Percentiles rank a stretch among this genome's conserved stretches.
Conservation (phyloP, 2,329 filamentous ascomycete species). For the Alternaria consortialis region DNA sequence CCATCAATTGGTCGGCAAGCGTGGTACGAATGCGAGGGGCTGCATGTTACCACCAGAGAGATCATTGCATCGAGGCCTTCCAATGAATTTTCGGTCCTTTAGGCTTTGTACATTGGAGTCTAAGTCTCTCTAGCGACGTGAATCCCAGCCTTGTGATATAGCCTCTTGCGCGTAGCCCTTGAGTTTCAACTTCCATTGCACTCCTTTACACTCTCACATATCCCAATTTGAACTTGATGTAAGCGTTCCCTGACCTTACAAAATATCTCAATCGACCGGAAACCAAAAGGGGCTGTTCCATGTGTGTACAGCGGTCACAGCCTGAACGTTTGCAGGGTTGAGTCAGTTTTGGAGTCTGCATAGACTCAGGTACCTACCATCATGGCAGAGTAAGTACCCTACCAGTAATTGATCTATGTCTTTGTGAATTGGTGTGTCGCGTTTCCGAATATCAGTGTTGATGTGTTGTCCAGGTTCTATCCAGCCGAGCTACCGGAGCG, state of each 20-base stretch:
- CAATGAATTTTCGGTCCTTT: background rate
- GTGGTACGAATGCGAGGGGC: constrained; percentile 5
- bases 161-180: background rate
- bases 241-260: background rate
- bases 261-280: background rate
- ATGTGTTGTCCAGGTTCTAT: constrained; percentile 9
- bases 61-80: constrained; percentile 1
- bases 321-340: background rate
- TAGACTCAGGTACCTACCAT: background rate
- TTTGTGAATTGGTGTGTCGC: background rate
- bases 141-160: background rate
- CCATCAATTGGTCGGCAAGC: constrained; percentile 6
- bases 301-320: background rate
- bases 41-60: background rate
- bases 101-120: background rate
- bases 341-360: background rate
- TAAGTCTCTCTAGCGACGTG: constrained; percentile 4
- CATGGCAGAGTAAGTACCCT: background rate
- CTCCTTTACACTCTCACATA: background rate
- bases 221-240: background rate
- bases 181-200: background rate
- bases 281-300: background rate
- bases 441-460: background rate
- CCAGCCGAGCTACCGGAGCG: constrained; percentile 14
- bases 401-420: background rate